Evolutionary conservation across 768 basidiomycete species (phyloP), one percentile per base, ranked within the genome.

Genomic region (Phlebiopsis gigantea): DNA sequence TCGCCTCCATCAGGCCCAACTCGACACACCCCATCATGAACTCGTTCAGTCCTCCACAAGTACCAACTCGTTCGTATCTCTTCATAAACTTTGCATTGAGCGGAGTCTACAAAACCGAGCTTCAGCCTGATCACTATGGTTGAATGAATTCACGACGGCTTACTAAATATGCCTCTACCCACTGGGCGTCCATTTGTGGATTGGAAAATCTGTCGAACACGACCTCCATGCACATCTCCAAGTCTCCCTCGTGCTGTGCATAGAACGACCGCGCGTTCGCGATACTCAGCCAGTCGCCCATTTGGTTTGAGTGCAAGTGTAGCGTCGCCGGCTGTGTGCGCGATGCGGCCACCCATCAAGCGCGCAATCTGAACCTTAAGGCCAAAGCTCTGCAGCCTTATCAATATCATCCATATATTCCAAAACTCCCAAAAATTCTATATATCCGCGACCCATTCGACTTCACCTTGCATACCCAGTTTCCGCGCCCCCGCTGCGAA

Each of bases 381-480:
- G 44, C 24, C 44, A 44, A 44, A 39, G 8, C 34, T 17, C 8
- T 17, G 8, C 34, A 39, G 17, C 34, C 34, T 39, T 39, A 39
- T n/a, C n/a, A n/a, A n/a, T n/a, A n/a, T n/a, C n/a, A n/a, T n/a
- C n/a, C n/a, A n/a, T n/a, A n/a, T n/a, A n/a, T n/a, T n/a, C n/a
- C n/a, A n/a, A n/a, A 9, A 9, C 34, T 12, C 34, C 34, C 17
- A 17, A 3, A 39, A 29, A 29, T n/a, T 48, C 47, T 48, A 48
- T 30, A 21, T 28, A 29, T 29, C 47, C 15, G 19, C 26, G 2
- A 48, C 47, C 47, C 47, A 61, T 22, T 56, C 52, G 1, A 54
- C 46, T 25, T 58, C 54, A 2, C 51, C 43, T 8, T 53, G 25
- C n/a, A 58, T 45, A 25, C 60, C 60, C 21, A 61, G 22, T 4